Evolutionary conservation across 2,329 filamentous ascomycete genomes (phyloP).

Genomic region (Neopestalotiopsis sp.): DNA sequence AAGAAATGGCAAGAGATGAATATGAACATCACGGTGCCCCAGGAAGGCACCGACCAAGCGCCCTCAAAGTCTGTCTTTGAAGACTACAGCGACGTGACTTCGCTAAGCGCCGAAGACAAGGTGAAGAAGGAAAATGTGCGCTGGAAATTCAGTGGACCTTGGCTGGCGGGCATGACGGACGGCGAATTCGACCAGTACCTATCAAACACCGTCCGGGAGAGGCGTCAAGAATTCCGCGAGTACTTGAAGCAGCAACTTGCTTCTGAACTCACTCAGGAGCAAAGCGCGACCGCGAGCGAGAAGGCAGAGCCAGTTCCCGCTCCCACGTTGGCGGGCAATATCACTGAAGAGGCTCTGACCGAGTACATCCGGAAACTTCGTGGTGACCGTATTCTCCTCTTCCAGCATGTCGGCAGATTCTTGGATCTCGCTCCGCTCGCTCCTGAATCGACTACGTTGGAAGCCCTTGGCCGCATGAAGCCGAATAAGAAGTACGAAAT

Average conservation of each 20-base stretch:
- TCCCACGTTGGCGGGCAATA: conserved; percentile 40
- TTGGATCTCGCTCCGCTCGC: conserved; percentile 64
- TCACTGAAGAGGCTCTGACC: conserved; percentile 57
- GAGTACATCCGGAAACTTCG: conserved; percentile 60
- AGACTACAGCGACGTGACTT: conserved; percentile 60
- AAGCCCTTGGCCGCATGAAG: conserved; percentile 30
- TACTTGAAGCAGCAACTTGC: conserved; percentile 58
- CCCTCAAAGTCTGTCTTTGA: conserved; percentile 63
- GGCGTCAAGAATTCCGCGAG: conserved; percentile 59
- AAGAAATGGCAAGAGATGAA: conserved; percentile 86
- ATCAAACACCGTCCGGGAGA: conserved; percentile 56
- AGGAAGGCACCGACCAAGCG: conserved; percentile 25
- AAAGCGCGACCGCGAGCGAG: conserved; percentile 45
- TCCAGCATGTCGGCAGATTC: conserved; percentile 62
- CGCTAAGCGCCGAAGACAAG: conserved; percentile 39
- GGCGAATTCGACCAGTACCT: conserved; percentile 65
- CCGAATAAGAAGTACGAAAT: conserved; percentile 31
- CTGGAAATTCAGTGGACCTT: conserved; percentile 73
- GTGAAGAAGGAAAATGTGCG: conserved; percentile 50
- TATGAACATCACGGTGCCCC: conserved; percentile 69
- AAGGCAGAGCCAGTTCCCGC: conserved; percentile 38
- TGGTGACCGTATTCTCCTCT: conserved; percentile 55
- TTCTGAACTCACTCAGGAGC: conserved; percentile 47
- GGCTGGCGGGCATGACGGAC: conserved; percentile 67
- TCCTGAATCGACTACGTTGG: conserved; percentile 27